Evolutionary conservation across 2,329 filamentous ascomycete genomes (phyloP).

Genomic region (Trichoderma harzianum): DNA sequence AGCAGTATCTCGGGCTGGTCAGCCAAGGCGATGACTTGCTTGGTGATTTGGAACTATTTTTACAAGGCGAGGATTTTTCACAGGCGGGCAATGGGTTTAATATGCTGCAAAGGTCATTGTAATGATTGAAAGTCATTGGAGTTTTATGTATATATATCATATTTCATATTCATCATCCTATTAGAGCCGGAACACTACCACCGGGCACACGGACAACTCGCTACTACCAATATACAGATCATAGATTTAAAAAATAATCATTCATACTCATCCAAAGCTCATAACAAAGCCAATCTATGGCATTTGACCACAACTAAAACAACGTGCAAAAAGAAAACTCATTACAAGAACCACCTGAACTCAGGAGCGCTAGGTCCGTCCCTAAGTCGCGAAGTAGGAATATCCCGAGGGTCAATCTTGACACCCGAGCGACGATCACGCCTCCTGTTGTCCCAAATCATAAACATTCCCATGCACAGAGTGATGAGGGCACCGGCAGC

Average conservation of each 20-base stretch:
- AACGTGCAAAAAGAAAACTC: neutral
- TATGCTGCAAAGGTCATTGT: neutral
- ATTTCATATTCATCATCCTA: neutral
- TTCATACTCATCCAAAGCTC: neutral
- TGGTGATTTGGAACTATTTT: constrained; percentile 33
- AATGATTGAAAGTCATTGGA: neutral
- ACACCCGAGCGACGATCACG: constrained; percentile 52
- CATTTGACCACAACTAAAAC: neutral
- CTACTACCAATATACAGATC: neutral
- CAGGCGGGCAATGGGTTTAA: constrained; percentile 20
- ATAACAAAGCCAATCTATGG: neutral
- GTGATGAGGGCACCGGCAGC: constrained; percentile 56
- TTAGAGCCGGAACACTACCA: neutral
- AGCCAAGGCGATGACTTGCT: constrained; percentile 37
- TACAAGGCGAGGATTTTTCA: constrained; percentile 32
- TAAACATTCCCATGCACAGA: constrained; percentile 53
- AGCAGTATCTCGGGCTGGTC: constrained; percentile 36
- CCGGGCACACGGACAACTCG: neutral
- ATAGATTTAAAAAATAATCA: neutral
- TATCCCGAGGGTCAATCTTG: constrained; percentile 42
- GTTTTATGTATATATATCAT: neutral
- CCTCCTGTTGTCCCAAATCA: constrained; percentile 54
- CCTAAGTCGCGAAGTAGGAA: constrained; percentile 48
- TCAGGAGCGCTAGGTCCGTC: constrained; percentile 46
- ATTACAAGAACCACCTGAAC: constrained; percentile 50